Evolutionary conservation across 805 yeast genomes (phyloP), one percentile per base, ranked within the genome.

Genomic region (Sugiyamaella valdiviana): DNA sequence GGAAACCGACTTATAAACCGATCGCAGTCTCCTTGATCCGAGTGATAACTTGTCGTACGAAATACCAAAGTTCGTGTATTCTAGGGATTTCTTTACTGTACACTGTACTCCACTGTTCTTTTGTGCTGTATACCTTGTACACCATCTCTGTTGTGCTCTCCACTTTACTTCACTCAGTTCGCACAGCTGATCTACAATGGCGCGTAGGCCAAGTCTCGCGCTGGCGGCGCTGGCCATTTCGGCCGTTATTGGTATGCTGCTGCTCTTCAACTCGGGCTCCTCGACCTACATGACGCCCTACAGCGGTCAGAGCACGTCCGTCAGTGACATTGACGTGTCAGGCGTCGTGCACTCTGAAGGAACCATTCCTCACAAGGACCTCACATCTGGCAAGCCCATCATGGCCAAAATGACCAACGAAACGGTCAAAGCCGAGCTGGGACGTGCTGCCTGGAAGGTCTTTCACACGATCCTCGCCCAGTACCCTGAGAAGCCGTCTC

Each of bases 321-420:
- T 46, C 9, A 48, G 47, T 14, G 52, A 51, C 16, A 43, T 51
- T 15, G 23, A 23, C n/a, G 20, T 39, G n/a, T 23, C 45, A 3
- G 39, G 47, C 29, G 29, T 29, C 35, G 41, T 21, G 7, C 20
- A 15, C 5, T n/a, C 39, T 20, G 24, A 36, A 17, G 24, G 16
- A 5, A 6, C 36, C 12, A 22, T 26, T 26, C 32, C 32, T 5
- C 5, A 37, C 5, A 32, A 45, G 9, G 44, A 40, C n/a, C 26
- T 55, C 29, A 42, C 44, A 26, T 32, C 23, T 6, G 66, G 73
- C 19, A 56, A 57, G 38, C 73, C 89, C 2, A 89, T 89, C 60
- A 93, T 93, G 99, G 95, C 95, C 5, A 78, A 86, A 57, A 89
- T 93, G 95, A 85, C 85, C 14, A 91, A 91, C 65, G 89, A 82